Percentiles rank a stretch among this genome's conserved stretches.
These are phyloP conservation scores for Apiospora saccharicola DNA, from an alignment of 2,329 filamentous ascomycete species.

Conservation along the genomic window DNA sequence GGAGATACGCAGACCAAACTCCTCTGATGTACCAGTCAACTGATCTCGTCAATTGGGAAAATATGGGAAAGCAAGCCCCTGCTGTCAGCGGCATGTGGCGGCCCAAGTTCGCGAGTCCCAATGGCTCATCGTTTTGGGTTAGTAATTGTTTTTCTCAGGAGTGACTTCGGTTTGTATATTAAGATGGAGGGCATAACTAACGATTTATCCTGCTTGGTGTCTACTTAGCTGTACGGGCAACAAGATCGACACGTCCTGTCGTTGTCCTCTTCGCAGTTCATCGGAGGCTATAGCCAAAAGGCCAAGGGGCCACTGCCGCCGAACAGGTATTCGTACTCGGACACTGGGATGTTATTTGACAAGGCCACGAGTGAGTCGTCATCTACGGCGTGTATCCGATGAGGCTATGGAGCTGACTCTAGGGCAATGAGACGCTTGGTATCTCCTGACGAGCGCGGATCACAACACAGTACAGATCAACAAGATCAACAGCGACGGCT, in stretches of 20 bases:
- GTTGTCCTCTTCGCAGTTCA: conserved; percentile 42
- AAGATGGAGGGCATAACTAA: not conserved
- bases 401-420: not conserved
- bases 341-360: conserved; percentile 51
- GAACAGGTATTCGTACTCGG: conserved; percentile 47
- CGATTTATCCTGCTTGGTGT: not conserved
- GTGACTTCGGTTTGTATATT: not conserved
- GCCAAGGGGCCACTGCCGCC: conserved; percentile 47
- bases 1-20: conserved; percentile 39
- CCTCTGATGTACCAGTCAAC: conserved; percentile 49
- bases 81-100: conserved; percentile 48
- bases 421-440: conserved; percentile 42
- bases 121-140: conserved; percentile 47
- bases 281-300: conserved; percentile 42
- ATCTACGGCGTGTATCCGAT: not conserved
- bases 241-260: conserved; percentile 48
- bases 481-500: conserved; percentile 45
- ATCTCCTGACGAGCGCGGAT: conserved; percentile 48
- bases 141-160: not conserved
- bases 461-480: conserved; percentile 51
- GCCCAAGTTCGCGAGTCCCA: conserved; percentile 50
- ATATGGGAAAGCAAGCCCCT: conserved; percentile 43
- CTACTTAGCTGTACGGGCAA: conserved; percentile 46
- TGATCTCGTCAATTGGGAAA: conserved; percentile 50
- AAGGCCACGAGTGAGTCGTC: conserved; percentile 34